These are phyloP conservation scores for Fulvia fulva DNA, from an alignment of 2,329 filamentous ascomycete genomes.

Conservation along the genomic window DNA sequence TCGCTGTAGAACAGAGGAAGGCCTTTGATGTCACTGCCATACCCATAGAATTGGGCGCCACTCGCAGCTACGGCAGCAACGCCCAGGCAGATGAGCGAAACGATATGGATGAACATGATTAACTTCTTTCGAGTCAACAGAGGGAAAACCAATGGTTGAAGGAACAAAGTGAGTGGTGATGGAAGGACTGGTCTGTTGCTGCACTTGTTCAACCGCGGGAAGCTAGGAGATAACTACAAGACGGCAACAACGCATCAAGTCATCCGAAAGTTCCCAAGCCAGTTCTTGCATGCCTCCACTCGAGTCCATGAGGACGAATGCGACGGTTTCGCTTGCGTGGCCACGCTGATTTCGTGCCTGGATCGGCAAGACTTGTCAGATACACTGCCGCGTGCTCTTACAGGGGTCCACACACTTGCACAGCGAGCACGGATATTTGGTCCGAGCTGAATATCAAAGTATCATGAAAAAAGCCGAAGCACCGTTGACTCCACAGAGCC, in stretches of 20 bases:
- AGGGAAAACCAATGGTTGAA: background rate
- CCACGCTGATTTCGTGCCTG: background rate
- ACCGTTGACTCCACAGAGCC: too few relatives aligned
- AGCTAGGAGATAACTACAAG: background rate
- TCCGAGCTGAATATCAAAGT: background rate
- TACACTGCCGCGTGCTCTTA: background rate
- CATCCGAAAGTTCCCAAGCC: background rate
- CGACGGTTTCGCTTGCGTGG: background rate
- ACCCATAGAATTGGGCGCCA: conserved; percentile 14
- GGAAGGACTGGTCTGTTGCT: background rate
- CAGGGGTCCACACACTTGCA: background rate
- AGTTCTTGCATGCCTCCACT: background rate
- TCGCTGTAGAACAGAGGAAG: conserved; percentile 20
- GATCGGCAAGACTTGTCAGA: background rate
- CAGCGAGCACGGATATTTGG: background rate
- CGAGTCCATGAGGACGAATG: background rate
- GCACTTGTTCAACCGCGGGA: background rate
- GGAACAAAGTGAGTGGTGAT: background rate
- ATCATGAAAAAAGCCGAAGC: too few relatives aligned
- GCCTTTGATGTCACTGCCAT: conserved; percentile 18
- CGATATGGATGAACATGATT: background rate
- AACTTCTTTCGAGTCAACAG: background rate
- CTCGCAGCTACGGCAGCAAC: conserved; percentile 2
- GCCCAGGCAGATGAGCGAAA: conserved; percentile 2
- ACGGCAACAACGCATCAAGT: background rate